These are phyloP conservation scores for Lodderomyces jiufengensis DNA, from an alignment of 1,139 yeast species.

Conservation along the genomic window DNA sequence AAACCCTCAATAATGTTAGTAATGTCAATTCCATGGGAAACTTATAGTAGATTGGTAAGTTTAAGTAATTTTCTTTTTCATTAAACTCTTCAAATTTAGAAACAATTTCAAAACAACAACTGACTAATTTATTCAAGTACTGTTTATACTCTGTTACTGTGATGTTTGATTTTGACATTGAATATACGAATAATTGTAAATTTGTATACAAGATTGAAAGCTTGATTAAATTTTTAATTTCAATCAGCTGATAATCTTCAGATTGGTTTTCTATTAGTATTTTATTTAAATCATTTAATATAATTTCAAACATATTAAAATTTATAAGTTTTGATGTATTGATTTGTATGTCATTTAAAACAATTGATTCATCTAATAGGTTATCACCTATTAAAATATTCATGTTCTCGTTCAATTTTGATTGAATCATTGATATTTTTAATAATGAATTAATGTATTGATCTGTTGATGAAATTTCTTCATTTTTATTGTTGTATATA, in stretches of 20 bases:
- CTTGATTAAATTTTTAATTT: conserved; percentile 24
- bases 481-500: conserved; percentile 11
- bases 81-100: conserved; percentile 11
- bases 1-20: conserved; percentile 32
- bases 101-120: conserved; percentile 27
- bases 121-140: conserved; percentile 28
- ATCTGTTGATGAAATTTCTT: conserved; percentile 21
- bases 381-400: conserved; percentile 25
- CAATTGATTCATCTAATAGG: conserved; percentile 9
- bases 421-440: conserved; percentile 40
- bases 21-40: conserved; percentile 37
- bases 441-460: conserved; percentile 38
- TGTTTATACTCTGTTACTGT: conserved; percentile 27
- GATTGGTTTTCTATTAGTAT: conserved; percentile 13
- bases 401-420: conserved; percentile 40
- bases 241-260: conserved; percentile 7
- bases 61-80: conserved; percentile 24
- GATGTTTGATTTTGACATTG: conserved; percentile 31
- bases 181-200: conserved; percentile 38
- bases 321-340: conserved; percentile 32
- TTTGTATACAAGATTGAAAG: conserved; percentile 39
- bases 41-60: conserved; percentile 40
- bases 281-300: conserved; percentile 30
- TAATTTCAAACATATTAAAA: conserved; percentile 44
- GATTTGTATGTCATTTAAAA: conserved; percentile 15